Conservation (phyloP, 2,329 filamentous ascomycete genomes). For the Aspergillus sp. region DNA sequence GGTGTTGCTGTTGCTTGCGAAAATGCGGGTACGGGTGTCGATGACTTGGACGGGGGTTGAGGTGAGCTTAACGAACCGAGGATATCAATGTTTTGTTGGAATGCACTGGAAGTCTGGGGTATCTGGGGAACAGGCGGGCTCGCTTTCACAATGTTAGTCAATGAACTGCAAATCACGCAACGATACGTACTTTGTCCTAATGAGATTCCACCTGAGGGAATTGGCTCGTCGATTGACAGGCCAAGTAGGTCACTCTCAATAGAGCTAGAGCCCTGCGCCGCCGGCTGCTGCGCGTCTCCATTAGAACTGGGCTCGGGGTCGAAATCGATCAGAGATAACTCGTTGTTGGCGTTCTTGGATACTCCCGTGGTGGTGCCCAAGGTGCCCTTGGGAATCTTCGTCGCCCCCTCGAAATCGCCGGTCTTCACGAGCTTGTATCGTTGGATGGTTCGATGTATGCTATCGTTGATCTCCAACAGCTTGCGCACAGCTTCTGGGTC, state of each 20-base stretch:
- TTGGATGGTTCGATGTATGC: conserved; percentile 95
- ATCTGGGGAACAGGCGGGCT: background rate
- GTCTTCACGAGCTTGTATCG: conserved; percentile 95
- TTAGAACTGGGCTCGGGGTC: conserved; percentile 57
- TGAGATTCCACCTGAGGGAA: conserved; percentile 80
- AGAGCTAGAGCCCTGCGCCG: conserved; percentile 58
- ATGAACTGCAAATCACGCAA: background rate
- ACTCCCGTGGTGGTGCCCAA: conserved; percentile 66
- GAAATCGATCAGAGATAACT: conserved; percentile 93
- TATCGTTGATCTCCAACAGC: conserved; percentile 95
- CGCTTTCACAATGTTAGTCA: background rate
- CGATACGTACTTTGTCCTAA: conserved; percentile 65
- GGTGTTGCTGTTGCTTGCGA: conserved; percentile 31
- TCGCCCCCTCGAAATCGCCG: conserved; percentile 81
- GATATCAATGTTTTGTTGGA: conserved; percentile 57
- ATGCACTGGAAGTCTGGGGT: conserved; percentile 45
- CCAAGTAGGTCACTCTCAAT: conserved; percentile 90
- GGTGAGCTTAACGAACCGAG: conserved; percentile 54
- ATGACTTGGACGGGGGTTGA: conserved; percentile 48
- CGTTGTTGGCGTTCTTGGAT: conserved; percentile 67
- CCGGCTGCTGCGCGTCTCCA: conserved; percentile 44
- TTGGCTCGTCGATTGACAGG: conserved; percentile 72
- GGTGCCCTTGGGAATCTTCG: conserved; percentile 79
- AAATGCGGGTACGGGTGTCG: conserved; percentile 49
- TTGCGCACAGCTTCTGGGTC: conserved; percentile 95